phyloP scores from a whole-genome alignment of 2,329 filamentous ascomycete genomes.

The Fusarium nelsonii region DNA sequence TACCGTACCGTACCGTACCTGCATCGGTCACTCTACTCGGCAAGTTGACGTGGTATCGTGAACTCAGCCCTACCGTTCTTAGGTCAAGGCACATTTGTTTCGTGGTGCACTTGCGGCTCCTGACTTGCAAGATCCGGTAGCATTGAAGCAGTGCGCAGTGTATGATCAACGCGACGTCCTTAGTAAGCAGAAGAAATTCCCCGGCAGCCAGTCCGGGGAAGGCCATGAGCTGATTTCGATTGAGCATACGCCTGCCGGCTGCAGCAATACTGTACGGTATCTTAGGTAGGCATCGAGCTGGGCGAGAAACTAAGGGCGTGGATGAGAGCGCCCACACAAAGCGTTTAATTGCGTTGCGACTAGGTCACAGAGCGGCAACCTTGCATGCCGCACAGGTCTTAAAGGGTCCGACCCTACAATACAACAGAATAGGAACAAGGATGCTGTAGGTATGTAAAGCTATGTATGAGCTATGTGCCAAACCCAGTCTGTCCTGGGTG shows the following conservation, averaged over 20 bases:
- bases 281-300: conserved; percentile 7
- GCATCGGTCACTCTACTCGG: conserved; percentile 22
- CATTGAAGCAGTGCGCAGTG: conserved; percentile 29
- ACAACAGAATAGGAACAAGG: conserved; percentile 31
- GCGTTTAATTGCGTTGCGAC: conserved; percentile 34
- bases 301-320: conserved; percentile 36
- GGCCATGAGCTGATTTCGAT: conserved; percentile 13
- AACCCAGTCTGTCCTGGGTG: not conserved
- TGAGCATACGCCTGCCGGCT: conserved; percentile 17
- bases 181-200: conserved; percentile 24
- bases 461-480: conserved; percentile 16
- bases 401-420: conserved; percentile 36
- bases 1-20: conserved; percentile 7
- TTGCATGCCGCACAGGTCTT: conserved; percentile 43
- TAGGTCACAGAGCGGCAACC: conserved; percentile 32
- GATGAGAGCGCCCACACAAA: conserved; percentile 26
- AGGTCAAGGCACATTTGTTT: conserved; percentile 32
- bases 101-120: conserved; percentile 36
- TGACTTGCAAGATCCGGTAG: conserved; percentile 34
- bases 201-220: conserved; percentile 21
- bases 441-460: conserved; percentile 19
- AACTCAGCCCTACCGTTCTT: conserved; percentile 39
- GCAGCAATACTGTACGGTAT: conserved; percentile 6
- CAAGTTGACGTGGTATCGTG: conserved; percentile 38
- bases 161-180: conserved; percentile 35